phyloP scores from a whole-genome alignment of 352 stramenopile genomes.

The Pythium dissotocum region DNA sequence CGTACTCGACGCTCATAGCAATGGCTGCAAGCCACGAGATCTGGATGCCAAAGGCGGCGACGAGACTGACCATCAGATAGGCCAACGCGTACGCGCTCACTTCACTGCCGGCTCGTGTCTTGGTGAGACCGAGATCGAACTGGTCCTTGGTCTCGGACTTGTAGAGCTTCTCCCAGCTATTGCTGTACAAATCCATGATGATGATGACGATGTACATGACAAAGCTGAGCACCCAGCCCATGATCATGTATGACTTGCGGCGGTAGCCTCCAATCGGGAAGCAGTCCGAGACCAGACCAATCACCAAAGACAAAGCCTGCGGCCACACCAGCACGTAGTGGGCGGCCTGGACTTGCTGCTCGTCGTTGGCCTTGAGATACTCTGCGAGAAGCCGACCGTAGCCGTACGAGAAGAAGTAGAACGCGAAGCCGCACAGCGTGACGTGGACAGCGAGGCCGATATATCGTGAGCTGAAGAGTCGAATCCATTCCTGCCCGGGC shows the following conservation, averaged over 20 bases:
- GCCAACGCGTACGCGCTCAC: background rate
- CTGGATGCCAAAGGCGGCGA: constrained; percentile 15
- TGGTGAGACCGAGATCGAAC: background rate
- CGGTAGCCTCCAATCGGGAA: constrained; percentile 63
- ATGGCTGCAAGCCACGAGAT: constrained; percentile 21
- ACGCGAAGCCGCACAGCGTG: constrained; percentile 22
- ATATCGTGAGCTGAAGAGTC: constrained; percentile 19
- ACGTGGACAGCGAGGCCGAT: constrained; percentile 27
- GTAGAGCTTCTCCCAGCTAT: background rate
- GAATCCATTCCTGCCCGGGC: constrained; percentile 13
- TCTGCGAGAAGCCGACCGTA: constrained; percentile 26
- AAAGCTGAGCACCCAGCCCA: constrained; percentile 38
- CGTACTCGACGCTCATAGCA: constrained; percentile 23
- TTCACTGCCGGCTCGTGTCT: background rate
- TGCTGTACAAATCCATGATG: constrained; percentile 17
- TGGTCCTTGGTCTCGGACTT: background rate
- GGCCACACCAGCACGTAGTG: constrained; percentile 44
- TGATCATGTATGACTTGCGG: constrained; percentile 81
- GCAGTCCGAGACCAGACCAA: constrained; percentile 68
- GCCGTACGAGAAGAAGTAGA: constrained; percentile 27
- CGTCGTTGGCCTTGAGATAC: constrained; percentile 21
- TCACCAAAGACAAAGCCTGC: constrained; percentile 62
- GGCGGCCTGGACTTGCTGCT: constrained; percentile 19
- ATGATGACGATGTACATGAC: constrained; percentile 24
- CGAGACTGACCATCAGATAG: constrained; percentile 14